Evolutionary conservation across 2,329 filamentous ascomycete genomes (phyloP).

Genomic region (Colletotrichum theobromicola): DNA sequence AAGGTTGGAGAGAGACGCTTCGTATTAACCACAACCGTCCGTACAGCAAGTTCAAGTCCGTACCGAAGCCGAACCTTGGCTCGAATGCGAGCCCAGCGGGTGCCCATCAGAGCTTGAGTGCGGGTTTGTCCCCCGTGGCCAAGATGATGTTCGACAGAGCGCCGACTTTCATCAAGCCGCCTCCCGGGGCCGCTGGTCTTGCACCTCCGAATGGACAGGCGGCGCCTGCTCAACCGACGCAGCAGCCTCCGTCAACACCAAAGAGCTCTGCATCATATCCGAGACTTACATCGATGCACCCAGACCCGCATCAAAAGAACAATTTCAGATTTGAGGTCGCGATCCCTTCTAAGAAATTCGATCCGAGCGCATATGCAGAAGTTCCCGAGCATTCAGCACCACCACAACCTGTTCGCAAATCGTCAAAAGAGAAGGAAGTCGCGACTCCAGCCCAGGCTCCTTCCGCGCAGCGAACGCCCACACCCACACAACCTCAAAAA

Average conservation of each 20-base stretch:
- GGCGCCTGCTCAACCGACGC: neutral
- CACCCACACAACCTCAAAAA: neutral
- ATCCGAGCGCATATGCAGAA: constrained; percentile 41
- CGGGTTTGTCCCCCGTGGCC: constrained; percentile 55
- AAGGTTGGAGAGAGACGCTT: neutral
- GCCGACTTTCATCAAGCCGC: constrained; percentile 43
- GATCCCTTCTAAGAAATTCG: constrained; percentile 50
- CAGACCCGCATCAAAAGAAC: constrained; percentile 37
- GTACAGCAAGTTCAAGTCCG: constrained; percentile 62
- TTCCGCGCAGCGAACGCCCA: neutral
- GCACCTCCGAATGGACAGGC: constrained; percentile 31
- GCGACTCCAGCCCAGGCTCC: neutral
- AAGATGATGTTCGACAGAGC: constrained; percentile 52
- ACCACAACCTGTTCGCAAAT: constrained; percentile 21
- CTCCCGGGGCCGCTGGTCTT: constrained; percentile 36
- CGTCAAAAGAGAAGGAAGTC: neutral
- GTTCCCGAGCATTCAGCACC: constrained; percentile 28
- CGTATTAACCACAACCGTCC: constrained; percentile 29
- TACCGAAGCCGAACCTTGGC: constrained; percentile 39
- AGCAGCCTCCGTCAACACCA: constrained; percentile 21
- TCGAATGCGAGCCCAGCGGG: constrained; percentile 25
- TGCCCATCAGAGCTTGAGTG: constrained; percentile 32
- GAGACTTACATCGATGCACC: constrained; percentile 23
- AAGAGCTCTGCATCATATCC: constrained; percentile 3
- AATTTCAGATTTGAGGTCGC: constrained; percentile 51